A percentile compares a stretch with the other conserved stretches of the same genome.
Evolutionary conservation across 495 filamentous ascomycete genomes (phyloP).

Genomic region (Penicillium antarcticum): DNA sequence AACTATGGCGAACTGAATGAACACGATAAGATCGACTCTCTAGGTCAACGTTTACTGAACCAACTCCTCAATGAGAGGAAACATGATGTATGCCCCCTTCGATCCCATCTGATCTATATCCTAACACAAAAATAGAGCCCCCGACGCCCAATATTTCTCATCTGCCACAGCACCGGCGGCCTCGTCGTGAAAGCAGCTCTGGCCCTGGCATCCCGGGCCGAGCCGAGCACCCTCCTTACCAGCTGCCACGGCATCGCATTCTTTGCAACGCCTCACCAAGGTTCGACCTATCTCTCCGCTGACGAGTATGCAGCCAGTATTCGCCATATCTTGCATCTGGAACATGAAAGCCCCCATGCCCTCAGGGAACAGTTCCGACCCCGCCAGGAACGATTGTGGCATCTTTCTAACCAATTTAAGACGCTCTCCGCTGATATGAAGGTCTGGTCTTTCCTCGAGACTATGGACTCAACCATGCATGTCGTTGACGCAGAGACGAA

Average conservation of each 20-base stretch:
- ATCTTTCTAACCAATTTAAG: conserved; percentile 55
- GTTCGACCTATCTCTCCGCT: conserved; percentile 62
- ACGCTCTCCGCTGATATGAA: conserved; percentile 59
- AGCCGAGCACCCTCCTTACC: conserved; percentile 42
- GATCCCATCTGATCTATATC: background rate
- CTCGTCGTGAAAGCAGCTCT: conserved; percentile 58
- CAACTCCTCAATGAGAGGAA: conserved; percentile 38
- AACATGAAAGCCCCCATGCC: conserved; percentile 46
- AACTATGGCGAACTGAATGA: conserved; percentile 50
- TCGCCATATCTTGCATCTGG: conserved; percentile 50
- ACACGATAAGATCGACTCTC: conserved; percentile 42
- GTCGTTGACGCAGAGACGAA: conserved; percentile 33
- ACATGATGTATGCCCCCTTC: background rate
- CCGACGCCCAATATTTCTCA: conserved; percentile 56
- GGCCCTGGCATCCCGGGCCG: conserved; percentile 41
- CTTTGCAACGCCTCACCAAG: conserved; percentile 58
- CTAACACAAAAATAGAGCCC: conserved; percentile 10
- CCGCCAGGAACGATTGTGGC: conserved; percentile 43
- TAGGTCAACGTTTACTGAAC: conserved; percentile 50
- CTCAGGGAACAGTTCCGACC: conserved; percentile 49
- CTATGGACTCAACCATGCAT: conserved; percentile 55
- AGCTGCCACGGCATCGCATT: conserved; percentile 63
- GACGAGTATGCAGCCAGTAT: conserved; percentile 54
- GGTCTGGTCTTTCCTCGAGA: conserved; percentile 67
- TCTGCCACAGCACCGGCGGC: conserved; percentile 65